These are phyloP conservation scores for Eutypa lata DNA, from an alignment of 2,329 filamentous ascomycete species.

Conservation along the genomic window DNA sequence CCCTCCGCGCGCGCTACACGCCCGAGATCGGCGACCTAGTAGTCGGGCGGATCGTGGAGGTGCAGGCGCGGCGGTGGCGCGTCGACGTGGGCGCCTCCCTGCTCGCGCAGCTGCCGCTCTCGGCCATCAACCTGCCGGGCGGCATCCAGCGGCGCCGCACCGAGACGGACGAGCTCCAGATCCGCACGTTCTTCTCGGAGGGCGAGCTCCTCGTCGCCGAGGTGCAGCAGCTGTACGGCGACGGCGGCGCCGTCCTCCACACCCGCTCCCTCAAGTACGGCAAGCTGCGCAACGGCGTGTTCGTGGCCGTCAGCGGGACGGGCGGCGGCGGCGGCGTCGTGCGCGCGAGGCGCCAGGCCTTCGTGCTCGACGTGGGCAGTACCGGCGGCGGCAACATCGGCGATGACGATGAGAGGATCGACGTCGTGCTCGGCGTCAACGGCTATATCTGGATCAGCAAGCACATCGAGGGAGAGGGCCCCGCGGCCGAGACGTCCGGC, in stretches of 20 bases:
- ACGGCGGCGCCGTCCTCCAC: constrained; percentile 84
- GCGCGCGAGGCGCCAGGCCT: constrained; percentile 78
- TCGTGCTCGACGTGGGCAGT: constrained; percentile 62
- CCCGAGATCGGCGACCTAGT: constrained; percentile 96
- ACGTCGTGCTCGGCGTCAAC: constrained; percentile 90
- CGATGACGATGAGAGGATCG: constrained; percentile 62
- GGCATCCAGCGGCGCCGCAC: constrained; percentile 89
- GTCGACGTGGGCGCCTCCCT: constrained; percentile 89
- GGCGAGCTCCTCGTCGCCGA: constrained; percentile 92
- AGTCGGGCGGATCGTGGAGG: constrained; percentile 88
- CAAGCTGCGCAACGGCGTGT: constrained; percentile 90
- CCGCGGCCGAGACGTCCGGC: constrained; percentile 41
- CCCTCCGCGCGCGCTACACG: constrained; percentile 86
- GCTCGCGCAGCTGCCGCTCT: constrained; percentile 80
- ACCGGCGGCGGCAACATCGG: constrained; percentile 25
- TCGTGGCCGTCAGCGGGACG: constrained; percentile 75
- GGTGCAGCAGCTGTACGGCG: constrained; percentile 83
- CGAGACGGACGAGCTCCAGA: constrained; percentile 94
- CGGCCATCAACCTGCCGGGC: constrained; percentile 89
- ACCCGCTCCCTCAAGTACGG: constrained; percentile 90
- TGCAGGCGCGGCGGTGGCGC: constrained; percentile 91
- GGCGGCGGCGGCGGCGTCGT: constrained; percentile 87
- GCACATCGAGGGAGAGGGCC: constrained; percentile 63
- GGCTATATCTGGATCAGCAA: constrained; percentile 95
- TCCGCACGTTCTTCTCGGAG: constrained; percentile 94